Base-by-base conservation (phyloP, 1,284 basidiomycete genomes). In the Schizophyllum commune region DNA sequence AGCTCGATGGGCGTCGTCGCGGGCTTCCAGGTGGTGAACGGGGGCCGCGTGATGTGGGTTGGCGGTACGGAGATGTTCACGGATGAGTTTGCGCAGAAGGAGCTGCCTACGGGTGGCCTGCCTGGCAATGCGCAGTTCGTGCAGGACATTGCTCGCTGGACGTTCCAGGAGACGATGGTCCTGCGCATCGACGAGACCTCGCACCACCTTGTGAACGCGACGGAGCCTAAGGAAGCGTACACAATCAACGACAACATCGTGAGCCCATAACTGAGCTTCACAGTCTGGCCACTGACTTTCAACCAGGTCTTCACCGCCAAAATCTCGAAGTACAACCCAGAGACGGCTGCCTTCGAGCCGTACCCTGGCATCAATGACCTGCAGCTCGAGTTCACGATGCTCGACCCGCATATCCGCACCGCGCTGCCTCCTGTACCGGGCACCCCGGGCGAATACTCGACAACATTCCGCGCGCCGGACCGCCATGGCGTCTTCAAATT, bases 401-500 rank as follows among this genome's bases (percentile, higher is more conserved):
- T 99, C 53, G 97, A 99, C 74, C 96, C 95, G 1, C 92, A 96
- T 73, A 77, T 96, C 63, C 90, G 94, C 33, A 92, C 87, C 8
- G 75, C 85, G 4, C 79, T 97, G 7, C 76, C 72, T 9, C 79
- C 88, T 9, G 81, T 84, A 19, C 63, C 75, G 11, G 79, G 78
- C 4, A 66, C 73, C 39, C 82, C 85, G 3, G 89, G 87, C 33
- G 83, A 82, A 64, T 98, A 95, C 76, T 79, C 82, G 9, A 82
- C 88, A 3, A 83, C 82, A 1, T 96, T 99, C 83, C 85, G 85
- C 53, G 87, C 89, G 2, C 96, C 96, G 2, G 96, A 98, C 75
- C 79, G 94, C 61, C 97, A 99, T 72, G 96, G 97, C 55, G 97
- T 99, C 13, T 99, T 97, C 83, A 98, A 98, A 71, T 96, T 99